Conservation (phyloP, 148 eudicot genomes). For the Oxyria digyna region DNA sequence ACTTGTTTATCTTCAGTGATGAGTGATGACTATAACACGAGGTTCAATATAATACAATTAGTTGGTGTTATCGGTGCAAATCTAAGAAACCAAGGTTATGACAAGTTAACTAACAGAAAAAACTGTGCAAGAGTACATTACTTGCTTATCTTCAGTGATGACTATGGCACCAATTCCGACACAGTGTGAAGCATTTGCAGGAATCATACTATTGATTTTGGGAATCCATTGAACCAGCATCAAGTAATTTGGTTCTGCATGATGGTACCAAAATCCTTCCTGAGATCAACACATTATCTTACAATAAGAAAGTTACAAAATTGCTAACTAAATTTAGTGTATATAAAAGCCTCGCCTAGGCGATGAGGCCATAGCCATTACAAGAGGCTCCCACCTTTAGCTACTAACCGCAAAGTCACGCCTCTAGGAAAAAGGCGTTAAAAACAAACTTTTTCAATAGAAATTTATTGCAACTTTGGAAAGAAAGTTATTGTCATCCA, state of each 20-base stretch:
- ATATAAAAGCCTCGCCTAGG: too few species aligned
- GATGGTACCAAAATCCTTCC: conserved; percentile 87
- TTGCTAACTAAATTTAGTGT: not conserved
- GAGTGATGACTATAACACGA: conserved; percentile 17
- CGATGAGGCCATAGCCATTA: too few species aligned
- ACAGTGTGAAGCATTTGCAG: conserved; percentile 75
- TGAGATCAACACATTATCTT: conserved; percentile 20
- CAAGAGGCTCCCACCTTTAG: too few species aligned
- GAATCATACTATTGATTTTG: conserved; percentile 43
- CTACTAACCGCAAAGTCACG: too few species aligned
- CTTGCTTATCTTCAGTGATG: conserved; percentile 65
- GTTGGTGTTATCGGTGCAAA: not conserved
- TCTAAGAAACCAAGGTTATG: too few species aligned
- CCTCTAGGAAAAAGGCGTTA: too few species aligned
- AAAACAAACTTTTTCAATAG: too few species aligned
- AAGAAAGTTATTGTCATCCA: too few species aligned
- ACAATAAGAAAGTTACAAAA: not conserved
- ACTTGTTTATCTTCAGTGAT: conserved; percentile 21
- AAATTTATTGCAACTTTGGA: too few species aligned
- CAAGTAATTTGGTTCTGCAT: conserved; percentile 68
- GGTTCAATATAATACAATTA: not conserved
- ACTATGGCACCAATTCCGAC: conserved; percentile 68
- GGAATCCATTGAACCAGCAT: conserved; percentile 86
- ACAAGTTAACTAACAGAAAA: too few species aligned
- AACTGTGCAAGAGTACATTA: conserved; percentile 6